These are phyloP conservation scores for Kazachstania bromeliacearum DNA, from an alignment of 805 yeast species.

Conservation along the genomic window DNA sequence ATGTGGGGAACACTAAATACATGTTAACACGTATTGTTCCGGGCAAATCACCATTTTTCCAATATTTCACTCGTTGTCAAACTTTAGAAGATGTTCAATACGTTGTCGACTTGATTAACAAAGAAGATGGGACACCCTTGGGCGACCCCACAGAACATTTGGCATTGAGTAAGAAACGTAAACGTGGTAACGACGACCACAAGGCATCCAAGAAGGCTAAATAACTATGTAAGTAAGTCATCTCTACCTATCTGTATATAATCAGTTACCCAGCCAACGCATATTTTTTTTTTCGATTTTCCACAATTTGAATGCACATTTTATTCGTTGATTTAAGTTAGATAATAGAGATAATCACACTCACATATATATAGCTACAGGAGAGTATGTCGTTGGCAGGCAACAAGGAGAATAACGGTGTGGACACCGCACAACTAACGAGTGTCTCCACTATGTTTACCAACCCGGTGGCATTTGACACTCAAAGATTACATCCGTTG, in stretches of 20 bases:
- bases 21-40: constrained; percentile 72
- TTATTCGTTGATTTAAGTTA: too few species aligned
- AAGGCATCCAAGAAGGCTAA: neutral
- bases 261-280: too few species aligned
- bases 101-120: constrained; percentile 13
- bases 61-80: constrained; percentile 46
- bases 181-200: neutral
- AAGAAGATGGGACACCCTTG: constrained; percentile 11
- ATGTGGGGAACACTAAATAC: constrained; percentile 59
- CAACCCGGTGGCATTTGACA: constrained; percentile 50
- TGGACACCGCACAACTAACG: constrained; percentile 4
- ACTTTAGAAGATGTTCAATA: constrained; percentile 39
- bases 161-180: constrained; percentile 6
- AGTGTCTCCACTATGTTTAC: constrained; percentile 49
- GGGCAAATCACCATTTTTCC: constrained; percentile 56
- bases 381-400: constrained; percentile 3
- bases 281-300: too few species aligned
- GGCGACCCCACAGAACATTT: constrained; percentile 17
- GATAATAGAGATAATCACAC: too few species aligned
- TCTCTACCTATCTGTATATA: too few species aligned
- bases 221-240: neutral
- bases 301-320: too few species aligned
- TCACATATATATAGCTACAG: too few species aligned
- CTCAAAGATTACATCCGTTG: constrained; percentile 74
- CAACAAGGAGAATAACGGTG: neutral